Base-by-base conservation (phyloP, 805 yeast genomes). In the Candida nitratophila region DNA sequence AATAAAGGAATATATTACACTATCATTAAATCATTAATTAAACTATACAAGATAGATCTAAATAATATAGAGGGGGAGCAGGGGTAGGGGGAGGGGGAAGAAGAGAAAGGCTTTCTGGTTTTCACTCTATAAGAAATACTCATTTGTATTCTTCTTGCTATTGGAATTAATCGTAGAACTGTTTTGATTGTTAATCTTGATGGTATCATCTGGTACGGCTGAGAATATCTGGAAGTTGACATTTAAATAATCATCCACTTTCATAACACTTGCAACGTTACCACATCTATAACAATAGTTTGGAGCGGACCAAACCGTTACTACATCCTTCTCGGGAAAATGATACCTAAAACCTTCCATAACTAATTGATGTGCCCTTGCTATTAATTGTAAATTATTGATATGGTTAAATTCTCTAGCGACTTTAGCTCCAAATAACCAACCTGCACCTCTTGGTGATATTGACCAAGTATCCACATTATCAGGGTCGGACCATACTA, bases 301-400 rank as follows among this genome's bases (percentile, higher is more conserved):
- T 39, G 98, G 98, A 16, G 97, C 97, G 11, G 90, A 81, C 98
- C 98, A 91, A 32, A 91, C 98, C 0, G 99, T 91, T 32, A 91
- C 99, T 42, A 91, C 97, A 59, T 87, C 96, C 57, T 89, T 87
- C 52, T 91, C 96, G 49, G 89, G 88, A 69, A 93, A 93, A 67
- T 93, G 98, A 62, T 90, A 93, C 53, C 91, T 78, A 73, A 88
- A 91, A 2, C 99, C 99, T 62, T 91, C 99, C 96, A 93, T 95
- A 19, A 93, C 98, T 63, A 91, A 77, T 66, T 91, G 99, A 68
- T 91, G 99, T 0, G 98, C 98, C 55, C 99, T 76, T 11, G 99
- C 97, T 46, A 91, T 89, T 53, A 91, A 70, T 51, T 79, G 79
- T 48, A 93, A 70, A 51, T 89, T 89, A 62, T 93, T 91, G 44